Percentiles rank a stretch among this genome's conserved stretches.
These are phyloP conservation scores for Scorias spongiosa DNA, from an alignment of 2,329 filamentous ascomycete species.

Conservation along the genomic window DNA sequence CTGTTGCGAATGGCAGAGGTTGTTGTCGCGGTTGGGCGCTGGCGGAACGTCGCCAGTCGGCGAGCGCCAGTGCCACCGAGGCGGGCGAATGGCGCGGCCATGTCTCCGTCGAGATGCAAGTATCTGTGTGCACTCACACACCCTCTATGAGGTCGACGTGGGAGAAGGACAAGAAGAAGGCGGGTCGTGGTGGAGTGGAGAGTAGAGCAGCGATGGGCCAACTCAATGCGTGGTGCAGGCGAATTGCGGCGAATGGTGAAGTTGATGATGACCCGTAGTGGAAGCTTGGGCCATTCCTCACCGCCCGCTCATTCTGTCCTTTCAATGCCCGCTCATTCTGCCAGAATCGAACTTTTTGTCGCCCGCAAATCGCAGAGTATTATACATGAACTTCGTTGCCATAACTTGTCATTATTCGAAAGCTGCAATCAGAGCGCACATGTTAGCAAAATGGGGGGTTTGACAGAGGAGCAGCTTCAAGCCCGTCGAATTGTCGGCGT, in stretches of 20 bases:
- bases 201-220: constrained; percentile 1
- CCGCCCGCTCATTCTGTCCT: background rate
- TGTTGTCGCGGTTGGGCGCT: constrained; percentile 25
- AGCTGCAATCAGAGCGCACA: no score
- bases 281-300: background rate
- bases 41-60: constrained; percentile 40
- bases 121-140: no score
- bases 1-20: constrained; percentile 15
- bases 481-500: constrained; percentile 70
- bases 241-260: constrained; percentile 1
- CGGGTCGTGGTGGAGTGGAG: constrained; percentile 6
- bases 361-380: constrained; percentile 11
- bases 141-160: no score
- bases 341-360: constrained; percentile 20
- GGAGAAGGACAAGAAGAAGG: constrained; percentile 3
- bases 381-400: background rate
- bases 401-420: background rate
- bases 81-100: constrained; percentile 58
- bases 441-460: background rate
- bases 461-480: constrained; percentile 42
- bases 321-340: constrained; percentile 7
- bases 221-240: background rate
- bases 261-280: constrained; percentile 2
- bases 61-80: constrained; percentile 53
- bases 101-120: constrained; percentile 26